These are phyloP conservation scores for Termitomyces sp. DNA, from an alignment of 768 basidiomycete genomes.

Conservation along the genomic window DNA sequence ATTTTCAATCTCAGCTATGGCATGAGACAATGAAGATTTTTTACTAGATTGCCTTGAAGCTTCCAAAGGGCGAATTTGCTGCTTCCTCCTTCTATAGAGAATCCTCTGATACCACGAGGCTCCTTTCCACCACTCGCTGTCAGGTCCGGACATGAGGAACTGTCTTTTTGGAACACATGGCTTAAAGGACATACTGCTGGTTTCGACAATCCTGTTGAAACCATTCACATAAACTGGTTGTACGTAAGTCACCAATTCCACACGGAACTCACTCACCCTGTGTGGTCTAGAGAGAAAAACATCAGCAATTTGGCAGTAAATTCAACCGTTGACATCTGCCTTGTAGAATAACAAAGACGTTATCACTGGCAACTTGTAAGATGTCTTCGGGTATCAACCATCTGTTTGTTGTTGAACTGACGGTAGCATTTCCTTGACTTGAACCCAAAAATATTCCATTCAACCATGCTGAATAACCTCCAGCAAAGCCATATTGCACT, in stretches of 20 bases:
- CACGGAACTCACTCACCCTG: constrained; percentile 35
- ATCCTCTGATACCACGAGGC: constrained; percentile 43
- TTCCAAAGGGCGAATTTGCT: constrained; percentile 34
- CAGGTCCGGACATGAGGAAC: not conserved
- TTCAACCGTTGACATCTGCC: constrained; percentile 15
- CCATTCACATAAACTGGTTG: not conserved
- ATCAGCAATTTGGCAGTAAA: not conserved
- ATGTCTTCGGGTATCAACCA: constrained; percentile 33
- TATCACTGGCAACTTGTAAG: constrained; percentile 30
- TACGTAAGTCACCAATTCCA: not conserved
- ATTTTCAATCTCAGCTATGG: not conserved
- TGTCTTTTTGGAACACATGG: not conserved
- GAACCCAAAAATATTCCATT: constrained; percentile 46
- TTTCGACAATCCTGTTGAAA: constrained; percentile 34
- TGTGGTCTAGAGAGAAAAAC: constrained; percentile 32
- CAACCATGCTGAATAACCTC: constrained; percentile 47
- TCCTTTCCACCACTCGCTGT: constrained; percentile 44
- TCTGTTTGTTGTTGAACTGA: constrained; percentile 35
- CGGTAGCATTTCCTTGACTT: constrained; percentile 34
- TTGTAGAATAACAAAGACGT: constrained; percentile 35
- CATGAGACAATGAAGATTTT: not conserved
- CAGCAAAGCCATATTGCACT: constrained; percentile 45
- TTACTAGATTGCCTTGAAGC: constrained; percentile 34
- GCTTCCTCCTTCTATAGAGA: constrained; percentile 33
- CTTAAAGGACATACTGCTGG: constrained; percentile 32